Conservation (phyloP, 1,139 yeast species). For the Casaregolazyma suthepensis region DNA sequence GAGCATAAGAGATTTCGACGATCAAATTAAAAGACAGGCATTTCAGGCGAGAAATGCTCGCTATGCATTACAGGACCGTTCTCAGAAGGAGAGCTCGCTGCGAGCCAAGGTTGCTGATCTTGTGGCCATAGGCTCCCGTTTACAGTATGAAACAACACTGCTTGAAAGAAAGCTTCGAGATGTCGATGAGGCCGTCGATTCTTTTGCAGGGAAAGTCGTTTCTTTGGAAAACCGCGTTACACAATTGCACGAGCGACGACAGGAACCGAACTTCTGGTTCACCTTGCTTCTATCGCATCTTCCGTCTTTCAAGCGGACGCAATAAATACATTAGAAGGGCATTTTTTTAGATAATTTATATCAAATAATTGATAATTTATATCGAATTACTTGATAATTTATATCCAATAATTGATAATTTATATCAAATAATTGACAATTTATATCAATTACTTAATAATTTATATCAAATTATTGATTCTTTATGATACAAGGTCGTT, state of each 20-base stretch:
- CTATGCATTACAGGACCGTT: slow-evolving; percentile 17
- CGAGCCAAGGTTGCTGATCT: slow-evolving; percentile 54
- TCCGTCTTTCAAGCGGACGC: not conserved
- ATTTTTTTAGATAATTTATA: not conserved
- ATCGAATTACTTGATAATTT: too few species aligned
- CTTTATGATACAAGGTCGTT: not conserved
- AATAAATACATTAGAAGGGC: not conserved
- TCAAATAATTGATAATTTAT: too few species aligned
- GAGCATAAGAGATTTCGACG: slow-evolving; percentile 4
- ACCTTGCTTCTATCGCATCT: not conserved
- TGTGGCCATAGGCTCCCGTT: slow-evolving; percentile 64
- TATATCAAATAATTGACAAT: too few species aligned
- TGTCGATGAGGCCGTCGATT: slow-evolving; percentile 64
- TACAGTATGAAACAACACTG: slow-evolving; percentile 73
- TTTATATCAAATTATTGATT: not conserved
- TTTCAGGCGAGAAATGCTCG: slow-evolving; percentile 16
- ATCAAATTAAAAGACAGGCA: slow-evolving; percentile 15
- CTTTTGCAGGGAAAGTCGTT: slow-evolving; percentile 42
- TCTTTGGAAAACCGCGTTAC: slow-evolving; percentile 32
- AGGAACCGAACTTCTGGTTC: slow-evolving; percentile 1
- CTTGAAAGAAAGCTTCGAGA: slow-evolving; percentile 70
- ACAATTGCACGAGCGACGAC: slow-evolving; percentile 7
- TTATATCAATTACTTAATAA: too few species aligned
- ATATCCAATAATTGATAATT: too few species aligned
- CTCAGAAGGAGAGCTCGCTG: slow-evolving; percentile 28